Evolutionary conservation across 2,329 filamentous ascomycete genomes (phyloP).

Genomic region (Colletotrichum horii): DNA sequence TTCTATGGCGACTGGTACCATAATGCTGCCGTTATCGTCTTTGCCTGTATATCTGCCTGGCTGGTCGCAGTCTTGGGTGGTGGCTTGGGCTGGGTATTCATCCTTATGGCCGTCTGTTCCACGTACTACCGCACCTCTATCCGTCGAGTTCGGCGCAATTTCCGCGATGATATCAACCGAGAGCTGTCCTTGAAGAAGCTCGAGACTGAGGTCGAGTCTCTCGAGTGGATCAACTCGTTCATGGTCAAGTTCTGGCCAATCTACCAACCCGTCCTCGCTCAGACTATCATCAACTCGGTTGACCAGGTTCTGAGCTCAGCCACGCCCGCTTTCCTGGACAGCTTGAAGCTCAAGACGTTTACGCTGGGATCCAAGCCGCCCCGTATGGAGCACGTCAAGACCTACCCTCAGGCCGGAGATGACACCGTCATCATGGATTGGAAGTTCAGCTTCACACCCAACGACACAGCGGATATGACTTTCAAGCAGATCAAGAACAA

Average conservation of each 20-base stretch:
- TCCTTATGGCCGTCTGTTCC: slow-evolving; percentile 89
- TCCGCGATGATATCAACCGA: slow-evolving; percentile 89
- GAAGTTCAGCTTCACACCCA: slow-evolving; percentile 99
- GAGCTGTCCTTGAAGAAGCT: slow-evolving; percentile 87
- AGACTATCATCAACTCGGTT: slow-evolving; percentile 90
- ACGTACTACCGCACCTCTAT: slow-evolving; percentile 98
- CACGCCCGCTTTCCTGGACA: slow-evolving; percentile 92
- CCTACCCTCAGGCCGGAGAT: slow-evolving; percentile 93
- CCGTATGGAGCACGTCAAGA: slow-evolving; percentile 96
- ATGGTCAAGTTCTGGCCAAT: slow-evolving; percentile 99
- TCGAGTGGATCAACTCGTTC: slow-evolving; percentile 99
- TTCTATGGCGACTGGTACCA: slow-evolving; percentile 99
- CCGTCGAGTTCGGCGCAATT: slow-evolving; percentile 91
- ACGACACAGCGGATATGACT: slow-evolving; percentile 91
- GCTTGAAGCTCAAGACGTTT: slow-evolving; percentile 91
- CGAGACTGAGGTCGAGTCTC: slow-evolving; percentile 87
- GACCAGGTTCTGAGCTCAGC: slow-evolving; percentile 94
- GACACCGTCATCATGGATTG: slow-evolving; percentile 99
- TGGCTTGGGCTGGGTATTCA: slow-evolving; percentile 89
- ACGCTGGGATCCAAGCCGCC: slow-evolving; percentile 94
- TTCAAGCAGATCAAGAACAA: slow-evolving; percentile 90
- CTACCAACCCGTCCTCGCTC: slow-evolving; percentile 90
- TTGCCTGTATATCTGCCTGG: slow-evolving; percentile 91
- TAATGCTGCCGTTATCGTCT: slow-evolving; percentile 91
- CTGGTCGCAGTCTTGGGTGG: slow-evolving; percentile 87